Conservation (phyloP, 495 filamentous ascomycete genomes). For the Aspergillus hancockii region DNA sequence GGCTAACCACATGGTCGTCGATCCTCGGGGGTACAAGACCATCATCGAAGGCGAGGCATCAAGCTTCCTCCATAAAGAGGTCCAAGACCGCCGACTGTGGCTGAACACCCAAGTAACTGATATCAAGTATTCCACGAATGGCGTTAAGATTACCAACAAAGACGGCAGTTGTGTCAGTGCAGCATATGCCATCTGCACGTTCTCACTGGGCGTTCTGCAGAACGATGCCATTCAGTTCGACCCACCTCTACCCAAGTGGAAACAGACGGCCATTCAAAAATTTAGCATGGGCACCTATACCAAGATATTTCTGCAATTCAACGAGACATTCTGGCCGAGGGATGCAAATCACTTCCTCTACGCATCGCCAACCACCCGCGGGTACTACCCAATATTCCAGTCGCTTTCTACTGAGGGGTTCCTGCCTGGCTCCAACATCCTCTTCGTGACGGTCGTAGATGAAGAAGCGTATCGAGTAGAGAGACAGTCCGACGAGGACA, state of each 20-base stretch:
- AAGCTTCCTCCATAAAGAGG: conserved; percentile 50
- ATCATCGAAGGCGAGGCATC: conserved; percentile 63
- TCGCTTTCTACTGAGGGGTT: conserved; percentile 61
- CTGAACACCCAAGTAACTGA: conserved; percentile 60
- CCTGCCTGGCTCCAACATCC: conserved; percentile 60
- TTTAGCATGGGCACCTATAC: conserved; percentile 77
- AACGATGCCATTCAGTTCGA: conserved; percentile 58
- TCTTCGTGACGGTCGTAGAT: conserved; percentile 68
- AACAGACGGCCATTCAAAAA: conserved; percentile 60
- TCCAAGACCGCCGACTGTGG: conserved; percentile 52
- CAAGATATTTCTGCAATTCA: conserved; percentile 75
- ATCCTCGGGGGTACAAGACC: conserved; percentile 67
- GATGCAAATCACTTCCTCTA: conserved; percentile 70
- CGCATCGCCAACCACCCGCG: conserved; percentile 60
- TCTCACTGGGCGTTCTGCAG: conserved; percentile 69
- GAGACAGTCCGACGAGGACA: conserved; percentile 59
- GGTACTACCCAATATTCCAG: conserved; percentile 72
- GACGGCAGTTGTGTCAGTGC: conserved; percentile 61
- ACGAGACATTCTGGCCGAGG: conserved; percentile 66
- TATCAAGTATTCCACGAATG: conserved; percentile 52
- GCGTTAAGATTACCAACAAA: conserved; percentile 57
- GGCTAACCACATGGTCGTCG: conserved; percentile 66
- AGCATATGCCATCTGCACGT: conserved; percentile 55
- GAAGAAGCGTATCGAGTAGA: conserved; percentile 62
- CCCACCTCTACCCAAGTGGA: conserved; percentile 65